A percentile compares a stretch with the other conserved stretches of the same genome.
These are phyloP conservation scores for Trichoderma hamatum DNA, from an alignment of 2,329 filamentous ascomycete genomes.

Conservation along the genomic window DNA sequence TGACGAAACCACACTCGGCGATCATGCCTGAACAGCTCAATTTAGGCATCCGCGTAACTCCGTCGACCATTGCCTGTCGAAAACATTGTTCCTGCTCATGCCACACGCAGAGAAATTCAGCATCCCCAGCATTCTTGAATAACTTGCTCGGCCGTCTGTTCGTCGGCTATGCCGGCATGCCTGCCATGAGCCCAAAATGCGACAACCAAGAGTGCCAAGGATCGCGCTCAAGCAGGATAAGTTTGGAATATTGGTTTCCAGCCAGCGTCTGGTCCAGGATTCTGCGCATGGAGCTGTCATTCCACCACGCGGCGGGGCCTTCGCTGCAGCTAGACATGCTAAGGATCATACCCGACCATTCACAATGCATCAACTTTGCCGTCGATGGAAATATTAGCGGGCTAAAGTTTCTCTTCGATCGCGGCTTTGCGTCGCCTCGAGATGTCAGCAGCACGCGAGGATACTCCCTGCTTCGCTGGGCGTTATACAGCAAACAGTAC, in stretches of 20 bases:
- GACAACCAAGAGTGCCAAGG: conserved; percentile 32
- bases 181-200: conserved; percentile 34
- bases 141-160: conserved; percentile 30
- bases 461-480: conserved; percentile 41
- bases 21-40: not conserved
- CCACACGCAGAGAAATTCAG: not conserved
- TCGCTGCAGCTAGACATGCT: conserved; percentile 36
- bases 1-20: not conserved
- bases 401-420: conserved; percentile 30
- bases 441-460: conserved; percentile 39
- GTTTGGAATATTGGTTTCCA: not conserved
- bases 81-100: not conserved
- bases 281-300: conserved; percentile 12
- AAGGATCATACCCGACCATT: conserved; percentile 36
- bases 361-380: conserved; percentile 38
- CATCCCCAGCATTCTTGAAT: not conserved
- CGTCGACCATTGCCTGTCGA: not conserved
- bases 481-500: conserved; percentile 40
- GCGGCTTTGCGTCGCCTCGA: conserved; percentile 38
- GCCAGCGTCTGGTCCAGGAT: not conserved
- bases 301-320: conserved; percentile 32
- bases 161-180: conserved; percentile 36
- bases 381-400: conserved; percentile 37
- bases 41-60: not conserved
- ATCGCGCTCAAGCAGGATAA: conserved; percentile 28